A percentile compares a stretch with the other conserved stretches of the same genome.
Evolutionary conservation across 129 eudicot genomes (phyloP).

Genomic region (Gnaphalium uliginosum): DNA sequence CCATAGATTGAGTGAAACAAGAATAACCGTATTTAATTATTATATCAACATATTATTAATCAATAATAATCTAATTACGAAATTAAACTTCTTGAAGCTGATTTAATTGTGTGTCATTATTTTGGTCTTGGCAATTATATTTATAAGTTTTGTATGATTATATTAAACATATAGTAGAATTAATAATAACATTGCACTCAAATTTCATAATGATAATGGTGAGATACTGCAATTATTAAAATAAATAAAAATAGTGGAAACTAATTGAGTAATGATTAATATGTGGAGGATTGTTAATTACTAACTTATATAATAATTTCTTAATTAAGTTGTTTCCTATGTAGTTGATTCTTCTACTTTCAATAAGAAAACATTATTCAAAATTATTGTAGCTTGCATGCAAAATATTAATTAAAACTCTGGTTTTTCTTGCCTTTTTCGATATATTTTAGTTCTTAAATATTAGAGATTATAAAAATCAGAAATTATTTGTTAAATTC

Average conservation of each 20-base stretch:
- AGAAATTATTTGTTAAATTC: too few species aligned
- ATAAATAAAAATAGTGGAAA: conserved; percentile 22
- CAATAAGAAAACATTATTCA: neutral
- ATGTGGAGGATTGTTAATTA: neutral
- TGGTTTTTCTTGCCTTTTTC: too few species aligned
- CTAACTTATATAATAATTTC: conserved; percentile 24
- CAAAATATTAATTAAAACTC: conserved; percentile 2
- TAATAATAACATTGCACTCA: neutral
- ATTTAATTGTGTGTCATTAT: too few species aligned
- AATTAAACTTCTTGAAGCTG: too few species aligned
- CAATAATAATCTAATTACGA: too few species aligned
- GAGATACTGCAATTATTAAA: neutral
- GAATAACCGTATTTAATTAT: neutral
- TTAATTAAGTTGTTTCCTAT: conserved; percentile 15
- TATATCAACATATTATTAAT: too few species aligned
- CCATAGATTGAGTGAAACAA: neutral
- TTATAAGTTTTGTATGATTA: too few species aligned
- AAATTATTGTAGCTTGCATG: conserved; percentile 22
- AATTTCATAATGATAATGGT: neutral
- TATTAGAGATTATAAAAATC: neutral
- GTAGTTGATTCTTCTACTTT: conserved; percentile 24
- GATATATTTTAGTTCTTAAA: too few species aligned
- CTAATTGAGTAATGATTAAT: conserved; percentile 20
- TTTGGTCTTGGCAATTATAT: too few species aligned
- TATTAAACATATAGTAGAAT: too few species aligned